Evolutionary conservation across 768 basidiomycete species (phyloP).

Genomic region (Psilocybe sp.): DNA sequence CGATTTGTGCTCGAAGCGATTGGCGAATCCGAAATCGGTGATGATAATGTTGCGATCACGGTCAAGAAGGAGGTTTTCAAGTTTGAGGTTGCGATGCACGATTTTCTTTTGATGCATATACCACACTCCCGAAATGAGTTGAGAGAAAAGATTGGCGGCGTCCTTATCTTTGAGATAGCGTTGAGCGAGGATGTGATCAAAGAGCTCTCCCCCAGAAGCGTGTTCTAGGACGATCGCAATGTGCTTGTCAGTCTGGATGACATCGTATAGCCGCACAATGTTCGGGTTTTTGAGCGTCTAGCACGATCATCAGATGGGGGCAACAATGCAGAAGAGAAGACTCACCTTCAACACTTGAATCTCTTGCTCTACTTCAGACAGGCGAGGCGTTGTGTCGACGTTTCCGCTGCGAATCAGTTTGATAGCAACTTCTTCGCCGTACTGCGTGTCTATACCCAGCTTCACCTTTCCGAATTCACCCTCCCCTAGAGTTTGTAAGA

Average conservation of each 20-base stretch:
- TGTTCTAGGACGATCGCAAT: slow-evolving; percentile 99
- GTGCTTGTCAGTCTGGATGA: slow-evolving; percentile 99
- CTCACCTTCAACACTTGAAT: slow-evolving; percentile 91
- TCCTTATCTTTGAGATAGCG: slow-evolving; percentile 93
- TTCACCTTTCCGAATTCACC: slow-evolving; percentile 99
- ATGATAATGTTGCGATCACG: slow-evolving; percentile 98
- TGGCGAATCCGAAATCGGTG: slow-evolving; percentile 99
- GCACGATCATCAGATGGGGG: slow-evolving; percentile 11
- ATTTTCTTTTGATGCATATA: slow-evolving; percentile 99
- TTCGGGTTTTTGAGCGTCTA: slow-evolving; percentile 96
- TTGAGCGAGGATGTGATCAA: slow-evolving; percentile 98
- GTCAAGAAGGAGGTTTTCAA: slow-evolving; percentile 96
- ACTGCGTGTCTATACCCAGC: slow-evolving; percentile 88
- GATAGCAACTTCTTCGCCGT: slow-evolving; percentile 98
- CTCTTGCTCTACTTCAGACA: slow-evolving; percentile 96
- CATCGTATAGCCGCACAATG: slow-evolving; percentile 96
- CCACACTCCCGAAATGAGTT: slow-evolving; percentile 97
- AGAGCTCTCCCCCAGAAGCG: slow-evolving; percentile 96
- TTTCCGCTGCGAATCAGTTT: slow-evolving; percentile 94
- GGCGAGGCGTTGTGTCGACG: slow-evolving; percentile 79
- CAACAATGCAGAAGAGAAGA: slow-evolving; percentile 24
- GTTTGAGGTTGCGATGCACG: slow-evolving; percentile 97
- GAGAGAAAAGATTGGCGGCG: slow-evolving; percentile 93
- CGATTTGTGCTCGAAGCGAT: slow-evolving; percentile 87
- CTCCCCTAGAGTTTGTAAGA: slow-evolving; percentile 95